Percentiles rank a stretch among this genome's conserved stretches.
Evolutionary conservation across 2,329 filamentous ascomycete species (phyloP).

Genomic region (Simplicillium aogashimaense): DNA sequence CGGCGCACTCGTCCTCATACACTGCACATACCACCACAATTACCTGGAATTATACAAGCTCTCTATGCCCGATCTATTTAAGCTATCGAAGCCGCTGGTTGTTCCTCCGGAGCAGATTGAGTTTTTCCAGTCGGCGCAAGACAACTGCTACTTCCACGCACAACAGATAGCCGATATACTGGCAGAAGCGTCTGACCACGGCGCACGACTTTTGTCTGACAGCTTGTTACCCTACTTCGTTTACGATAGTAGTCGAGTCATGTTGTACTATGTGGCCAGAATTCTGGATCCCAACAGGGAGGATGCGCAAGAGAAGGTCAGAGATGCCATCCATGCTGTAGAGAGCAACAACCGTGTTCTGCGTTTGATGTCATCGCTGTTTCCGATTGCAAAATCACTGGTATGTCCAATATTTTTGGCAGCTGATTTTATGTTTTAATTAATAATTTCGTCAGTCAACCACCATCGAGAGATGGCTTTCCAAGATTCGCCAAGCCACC

Average conservation of each 20-base stretch:
- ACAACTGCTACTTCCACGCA: constrained; percentile 27
- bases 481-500: constrained; percentile 22
- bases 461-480: constrained; percentile 27
- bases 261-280: constrained; percentile 36
- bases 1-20: constrained; percentile 31
- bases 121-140: constrained; percentile 24
- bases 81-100: constrained; percentile 27
- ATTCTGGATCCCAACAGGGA: constrained; percentile 24
- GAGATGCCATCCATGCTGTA: constrained; percentile 27
- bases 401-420: constrained; percentile 14
- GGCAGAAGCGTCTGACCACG: constrained; percentile 28
- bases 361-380: constrained; percentile 24
- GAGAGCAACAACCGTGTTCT: constrained; percentile 27
- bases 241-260: constrained; percentile 35
- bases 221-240: constrained; percentile 34
- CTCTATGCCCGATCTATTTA: constrained; percentile 33
- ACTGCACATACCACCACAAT: constrained; percentile 36
- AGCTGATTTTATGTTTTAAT: constrained; percentile 1
- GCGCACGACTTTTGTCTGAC: constrained; percentile 28
- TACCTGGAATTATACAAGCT: constrained; percentile 35
- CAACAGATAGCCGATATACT: constrained; percentile 26
- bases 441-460: constrained; percentile 15
- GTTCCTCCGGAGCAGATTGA: constrained; percentile 27
- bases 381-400: constrained; percentile 27
- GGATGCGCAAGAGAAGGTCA: constrained; percentile 23